Percentiles rank a stretch among this genome's conserved stretches.
These are phyloP conservation scores for Biscogniauxia mediterranea DNA, from an alignment of 2,329 filamentous ascomycete species.

Conservation along the genomic window DNA sequence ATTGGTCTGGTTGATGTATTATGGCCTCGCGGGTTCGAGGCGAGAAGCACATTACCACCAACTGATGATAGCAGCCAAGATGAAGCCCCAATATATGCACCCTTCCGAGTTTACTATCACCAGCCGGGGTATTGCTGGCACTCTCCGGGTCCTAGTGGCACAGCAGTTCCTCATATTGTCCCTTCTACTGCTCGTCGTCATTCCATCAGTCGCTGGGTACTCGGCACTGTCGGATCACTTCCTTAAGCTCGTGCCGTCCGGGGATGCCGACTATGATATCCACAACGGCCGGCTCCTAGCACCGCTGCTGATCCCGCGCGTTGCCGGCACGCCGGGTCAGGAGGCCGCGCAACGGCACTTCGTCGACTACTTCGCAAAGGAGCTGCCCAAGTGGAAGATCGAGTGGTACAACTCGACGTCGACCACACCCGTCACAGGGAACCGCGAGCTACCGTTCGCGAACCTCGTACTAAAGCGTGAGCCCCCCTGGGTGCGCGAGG, in stretches of 20 bases:
- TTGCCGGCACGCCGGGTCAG: conserved; percentile 71
- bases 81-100: conserved; percentile 14
- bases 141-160: conserved; percentile 9
- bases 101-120: neutral
- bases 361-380: conserved; percentile 63
- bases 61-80: conserved; percentile 12
- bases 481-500: conserved; percentile 69
- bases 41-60: conserved; percentile 13
- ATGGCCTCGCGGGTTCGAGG: conserved; percentile 26
- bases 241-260: conserved; percentile 60
- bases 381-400: conserved; percentile 69
- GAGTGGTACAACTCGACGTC: conserved; percentile 74
- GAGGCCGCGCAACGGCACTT: conserved; percentile 68
- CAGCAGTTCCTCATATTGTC: conserved; percentile 22
- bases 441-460: conserved; percentile 66
- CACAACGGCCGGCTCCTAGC: conserved; percentile 68
- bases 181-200: conserved; percentile 26
- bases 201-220: conserved; percentile 31
- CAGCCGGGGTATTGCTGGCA: neutral
- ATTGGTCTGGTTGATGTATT: conserved; percentile 13
- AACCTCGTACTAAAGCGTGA: conserved; percentile 77
- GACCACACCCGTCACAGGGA: conserved; percentile 63
- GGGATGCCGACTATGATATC: conserved; percentile 68
- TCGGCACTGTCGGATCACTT: conserved; percentile 61
- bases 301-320: conserved; percentile 71